phyloP scores from a whole-genome alignment of 805 yeast species.

The Yamadazyma sp. region DNA sequence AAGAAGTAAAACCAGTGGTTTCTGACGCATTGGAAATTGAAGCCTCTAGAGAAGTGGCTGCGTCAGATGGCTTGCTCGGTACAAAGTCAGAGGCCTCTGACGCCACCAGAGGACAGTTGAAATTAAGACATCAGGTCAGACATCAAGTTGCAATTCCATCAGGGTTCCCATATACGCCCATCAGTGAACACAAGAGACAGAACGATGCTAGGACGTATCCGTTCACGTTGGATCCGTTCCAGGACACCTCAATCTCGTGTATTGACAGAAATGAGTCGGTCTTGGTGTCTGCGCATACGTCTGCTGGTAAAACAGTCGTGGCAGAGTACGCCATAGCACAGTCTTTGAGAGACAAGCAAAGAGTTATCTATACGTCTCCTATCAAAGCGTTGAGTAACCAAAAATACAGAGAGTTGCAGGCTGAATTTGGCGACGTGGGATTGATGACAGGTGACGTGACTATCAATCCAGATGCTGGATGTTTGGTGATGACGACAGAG shows the following conservation, averaged over 20 bases:
- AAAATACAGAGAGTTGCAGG: conserved; percentile 86
- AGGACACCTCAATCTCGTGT: conserved; percentile 93
- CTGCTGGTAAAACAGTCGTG: conserved; percentile 96
- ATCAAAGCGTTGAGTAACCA: conserved; percentile 94
- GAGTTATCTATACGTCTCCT: conserved; percentile 94
- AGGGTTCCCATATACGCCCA: conserved; percentile 82
- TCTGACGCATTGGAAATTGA: conserved; percentile 87
- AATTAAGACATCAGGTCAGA: conserved; percentile 88
- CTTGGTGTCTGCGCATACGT: conserved; percentile 94
- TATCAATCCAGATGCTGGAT: conserved; percentile 96
- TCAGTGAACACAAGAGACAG: conserved; percentile 77
- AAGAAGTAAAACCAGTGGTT: conserved; percentile 66
- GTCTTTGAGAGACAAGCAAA: conserved; percentile 84
- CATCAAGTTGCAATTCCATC: conserved; percentile 98
- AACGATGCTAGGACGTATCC: conserved; percentile 89
- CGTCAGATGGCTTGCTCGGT: conserved; percentile 67
- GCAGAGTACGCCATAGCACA: conserved; percentile 98
- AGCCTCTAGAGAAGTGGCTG: conserved; percentile 85
- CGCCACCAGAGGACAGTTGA: conserved; percentile 41
- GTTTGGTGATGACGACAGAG: conserved; percentile 98
- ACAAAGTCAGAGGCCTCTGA: conserved; percentile 7
- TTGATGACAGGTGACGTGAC: conserved; percentile 99
- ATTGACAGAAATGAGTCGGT: conserved; percentile 94
- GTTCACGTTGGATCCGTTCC: conserved; percentile 93
- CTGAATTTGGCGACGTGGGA: conserved; percentile 96